Evolutionary conservation across 441 rosid species (phyloP), one percentile per base, ranked within the genome.

Genomic region (Pelargonium cotyledonis): DNA sequence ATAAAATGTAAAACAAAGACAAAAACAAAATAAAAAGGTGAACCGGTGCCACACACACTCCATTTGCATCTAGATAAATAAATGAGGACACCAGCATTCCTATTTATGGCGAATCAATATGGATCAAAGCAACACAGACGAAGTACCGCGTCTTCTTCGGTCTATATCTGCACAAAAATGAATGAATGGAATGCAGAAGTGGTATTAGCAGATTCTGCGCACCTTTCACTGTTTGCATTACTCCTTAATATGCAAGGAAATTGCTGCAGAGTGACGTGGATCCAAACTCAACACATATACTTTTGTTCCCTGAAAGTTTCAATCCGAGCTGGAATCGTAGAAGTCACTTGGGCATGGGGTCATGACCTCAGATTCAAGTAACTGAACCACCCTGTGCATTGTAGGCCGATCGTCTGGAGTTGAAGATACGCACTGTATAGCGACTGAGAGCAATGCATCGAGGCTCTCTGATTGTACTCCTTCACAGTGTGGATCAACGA

Each of bases 341-440:
- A 92, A 88, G 76, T 95, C 96, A 71, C 98, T 92, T 35, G 96
- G 98, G 80, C 97, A 95, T 23, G 98, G 99, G 75, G 99, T 90
- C 98, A 95, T 92, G 69, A 92, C 97, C 78, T 89, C 98, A 47
- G 98, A 86, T 79, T 92, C 98, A 11, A 95, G 91, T 66, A 88
- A 75, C 72, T 95, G 99, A 62, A 92, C 88, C 62, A 95, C 96
- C 79, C 96, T 83, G 81, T 95, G 97, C 98, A 92, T 95, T 71
- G 95, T 88, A 65, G 97, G 99, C 58, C 99, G 85, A 63, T 92
- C 98, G 63, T 92, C 96, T 11, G 98, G 91, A 80, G 69, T 79
- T 0, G 95, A 83, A 70, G 90, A 88, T 43, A 88, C 88, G 19
- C 99, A 95, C n/a, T 86, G 90, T 66, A 78, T 85, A 44, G 99